phyloP scores from a whole-genome alignment of 2,329 filamentous ascomycete genomes.

The Neurospora sp. region DNA sequence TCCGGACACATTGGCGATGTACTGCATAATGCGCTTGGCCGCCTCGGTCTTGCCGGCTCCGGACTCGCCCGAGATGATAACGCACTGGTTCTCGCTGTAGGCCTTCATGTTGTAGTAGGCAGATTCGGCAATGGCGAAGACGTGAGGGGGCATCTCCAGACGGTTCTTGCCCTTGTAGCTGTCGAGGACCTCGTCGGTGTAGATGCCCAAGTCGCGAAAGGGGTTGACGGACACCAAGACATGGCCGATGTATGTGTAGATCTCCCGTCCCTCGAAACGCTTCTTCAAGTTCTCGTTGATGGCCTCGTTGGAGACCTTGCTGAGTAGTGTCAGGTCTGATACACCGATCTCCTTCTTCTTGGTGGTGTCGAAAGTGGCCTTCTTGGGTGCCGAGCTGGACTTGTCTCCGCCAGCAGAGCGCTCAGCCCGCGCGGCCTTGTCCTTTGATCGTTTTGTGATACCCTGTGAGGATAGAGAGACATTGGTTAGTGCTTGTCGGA shows the following conservation, averaged over 20 bases:
- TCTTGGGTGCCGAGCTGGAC: slow-evolving; percentile 57
- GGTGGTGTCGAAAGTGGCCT: slow-evolving; percentile 87
- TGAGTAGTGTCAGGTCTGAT: slow-evolving; percentile 91
- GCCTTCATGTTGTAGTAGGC: slow-evolving; percentile 99
- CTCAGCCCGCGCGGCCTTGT: slow-evolving; percentile 33
- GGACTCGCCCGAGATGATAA: slow-evolving; percentile 98
- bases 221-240: slow-evolving; percentile 98
- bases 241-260: slow-evolving; percentile 99
- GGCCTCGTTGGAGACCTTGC: slow-evolving; percentile 97
- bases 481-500: background rate
- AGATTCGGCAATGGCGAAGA: slow-evolving; percentile 94
- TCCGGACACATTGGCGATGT: slow-evolving; percentile 94
- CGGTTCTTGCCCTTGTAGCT: slow-evolving; percentile 96
- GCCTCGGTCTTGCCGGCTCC: slow-evolving; percentile 98
- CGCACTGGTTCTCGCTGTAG: slow-evolving; percentile 97
- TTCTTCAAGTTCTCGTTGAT: slow-evolving; percentile 99
- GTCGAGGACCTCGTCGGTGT: slow-evolving; percentile 86
- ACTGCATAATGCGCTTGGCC: slow-evolving; percentile 98
- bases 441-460: slow-evolving; percentile 40
- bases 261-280: slow-evolving; percentile 92
- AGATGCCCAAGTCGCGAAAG: slow-evolving; percentile 94
- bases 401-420: slow-evolving; percentile 31
- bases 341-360: slow-evolving; percentile 99
- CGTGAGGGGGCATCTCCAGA: slow-evolving; percentile 87
- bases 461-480: slow-evolving; percentile 24